phyloP scores from a whole-genome alignment of 2,329 filamentous ascomycete species.

The Didymosphaeria variabile region DNA sequence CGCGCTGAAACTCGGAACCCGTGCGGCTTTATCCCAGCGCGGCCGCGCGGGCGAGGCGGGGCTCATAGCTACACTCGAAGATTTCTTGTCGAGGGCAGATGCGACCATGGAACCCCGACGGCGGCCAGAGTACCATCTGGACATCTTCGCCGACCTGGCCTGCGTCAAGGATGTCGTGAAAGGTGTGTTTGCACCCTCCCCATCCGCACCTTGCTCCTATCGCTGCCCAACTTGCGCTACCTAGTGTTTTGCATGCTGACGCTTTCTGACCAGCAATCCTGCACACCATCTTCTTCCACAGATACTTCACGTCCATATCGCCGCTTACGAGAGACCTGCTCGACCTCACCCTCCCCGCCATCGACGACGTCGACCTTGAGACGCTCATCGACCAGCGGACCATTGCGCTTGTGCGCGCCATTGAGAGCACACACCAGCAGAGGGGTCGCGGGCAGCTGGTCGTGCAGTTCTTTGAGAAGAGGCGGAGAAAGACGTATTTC shows the following conservation, averaged over 20 bases:
- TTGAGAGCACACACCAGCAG: constrained; percentile 65
- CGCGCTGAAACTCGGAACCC: constrained; percentile 12
- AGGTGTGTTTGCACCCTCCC: constrained; percentile 63
- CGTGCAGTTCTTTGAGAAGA: constrained; percentile 95
- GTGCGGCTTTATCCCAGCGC: constrained; percentile 2
- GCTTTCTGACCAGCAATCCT: constrained; percentile 72
- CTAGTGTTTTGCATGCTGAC: constrained; percentile 5
- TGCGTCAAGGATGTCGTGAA: constrained; percentile 93
- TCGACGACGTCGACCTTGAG: constrained; percentile 89
- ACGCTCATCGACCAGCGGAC: constrained; percentile 92
- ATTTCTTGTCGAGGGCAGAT: constrained; percentile 28
- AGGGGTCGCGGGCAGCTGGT: constrained; percentile 78
- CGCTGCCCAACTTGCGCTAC: constrained; percentile 16
- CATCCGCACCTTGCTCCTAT: constrained; percentile 18
- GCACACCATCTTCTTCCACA: constrained; percentile 98
- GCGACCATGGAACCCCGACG: constrained; percentile 68
- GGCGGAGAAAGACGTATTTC: constrained; percentile 79
- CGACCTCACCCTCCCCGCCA: constrained; percentile 87
- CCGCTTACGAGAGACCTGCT: constrained; percentile 88
- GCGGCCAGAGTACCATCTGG: constrained; percentile 89
- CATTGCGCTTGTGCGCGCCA: constrained; percentile 78
- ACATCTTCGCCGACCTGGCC: constrained; percentile 89
- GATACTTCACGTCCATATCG: constrained; percentile 88
- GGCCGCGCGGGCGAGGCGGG: constrained; percentile 13
- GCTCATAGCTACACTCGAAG: constrained; percentile 12